Evolutionary conservation across 1,139 yeast species (phyloP), one percentile per base, ranked within the genome.

Genomic region (Magnusiomyces clavatus): DNA sequence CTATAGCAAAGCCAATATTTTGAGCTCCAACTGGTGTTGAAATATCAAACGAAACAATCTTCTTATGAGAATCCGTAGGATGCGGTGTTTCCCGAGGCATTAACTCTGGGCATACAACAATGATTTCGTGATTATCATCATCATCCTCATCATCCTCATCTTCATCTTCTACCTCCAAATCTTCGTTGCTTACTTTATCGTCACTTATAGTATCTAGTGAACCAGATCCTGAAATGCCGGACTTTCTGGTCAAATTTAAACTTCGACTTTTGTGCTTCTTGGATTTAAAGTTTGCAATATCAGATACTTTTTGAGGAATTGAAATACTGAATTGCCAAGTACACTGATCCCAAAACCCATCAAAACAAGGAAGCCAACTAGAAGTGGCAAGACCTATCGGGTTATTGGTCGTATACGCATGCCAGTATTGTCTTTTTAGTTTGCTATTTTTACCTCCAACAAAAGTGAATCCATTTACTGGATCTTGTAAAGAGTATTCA

Each of bases 321-420:
- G 83, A 80, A 14, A 94, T 74, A 61, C 88, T 95, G 14, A 94
- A 67, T 55, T 90, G 89, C 98, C 98, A 94, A 0, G 97, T 86
- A 47, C 86, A 84, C 55, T 89, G 79, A 60, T 89, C 97, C 80
- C 92, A 85, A 39, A 89, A 67, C 47, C 86, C 87, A 60, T 94
- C 97, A 4, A 92, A 76, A 64, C 98, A 94, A 0, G 99, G 99
- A 47, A 92, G 86, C 98, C 99, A 94, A 19, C 89, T 83, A 1
- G 96, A 86, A 0, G 97, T 86, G 13, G 95, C 81, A 8, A 86
- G 76, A 19, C 89, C 89, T 47, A 81, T 71, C 31, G 88, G 90
- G 2, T 87, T 76, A 63, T 92, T 90, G 1, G 80, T 75, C 0
- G 98, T 90, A 66, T 85, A 89, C 1, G 87, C 95, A 63, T 86